A percentile compares a stretch with the other conserved stretches of the same genome.
Evolutionary conservation across 495 filamentous ascomycete species (phyloP).

Genomic region (Umbilicaria muhlenbergii): DNA sequence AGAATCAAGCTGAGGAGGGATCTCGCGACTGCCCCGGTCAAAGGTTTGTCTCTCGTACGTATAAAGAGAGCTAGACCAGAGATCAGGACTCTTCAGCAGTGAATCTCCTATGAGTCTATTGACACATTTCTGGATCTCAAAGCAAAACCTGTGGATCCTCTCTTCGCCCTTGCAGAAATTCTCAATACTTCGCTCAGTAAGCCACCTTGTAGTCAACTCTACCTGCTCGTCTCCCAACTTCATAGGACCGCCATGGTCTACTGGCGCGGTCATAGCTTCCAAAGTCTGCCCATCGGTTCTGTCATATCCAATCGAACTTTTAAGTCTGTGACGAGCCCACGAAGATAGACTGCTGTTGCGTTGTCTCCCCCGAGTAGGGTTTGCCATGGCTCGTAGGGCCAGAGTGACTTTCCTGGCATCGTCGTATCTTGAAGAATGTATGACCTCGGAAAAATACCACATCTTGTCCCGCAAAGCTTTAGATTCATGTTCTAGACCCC

Average conservation of each 20-base stretch:
- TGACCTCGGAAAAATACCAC: slow-evolving; percentile 97
- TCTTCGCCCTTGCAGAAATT: slow-evolving; percentile 96
- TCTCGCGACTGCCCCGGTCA: slow-evolving; percentile 30
- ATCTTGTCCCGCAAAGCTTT: slow-evolving; percentile 78
- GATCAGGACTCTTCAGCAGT: slow-evolving; percentile 70
- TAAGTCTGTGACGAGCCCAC: slow-evolving; percentile 13
- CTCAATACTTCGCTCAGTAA: slow-evolving; percentile 66
- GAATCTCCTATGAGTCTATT: slow-evolving; percentile 76
- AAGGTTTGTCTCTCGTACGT: slow-evolving; percentile 60
- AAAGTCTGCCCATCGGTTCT: slow-evolving; percentile 68
- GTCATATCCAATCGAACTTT: slow-evolving; percentile 7
- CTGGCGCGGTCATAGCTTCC: slow-evolving; percentile 68
- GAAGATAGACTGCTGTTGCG: slow-evolving; percentile 21
- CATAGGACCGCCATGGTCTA: slow-evolving; percentile 77
- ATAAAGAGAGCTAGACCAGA: slow-evolving; percentile 88
- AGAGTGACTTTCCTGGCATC: slow-evolving; percentile 74
- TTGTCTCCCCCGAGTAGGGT: slow-evolving; percentile 26
- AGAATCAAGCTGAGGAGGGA: too few relatives aligned
- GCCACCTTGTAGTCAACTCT: slow-evolving; percentile 71
- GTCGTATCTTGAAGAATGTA: slow-evolving; percentile 79
- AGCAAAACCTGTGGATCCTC: slow-evolving; percentile 83
- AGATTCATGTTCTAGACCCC: background rate
- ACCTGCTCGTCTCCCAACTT: slow-evolving; percentile 96
- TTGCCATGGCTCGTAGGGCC: slow-evolving; percentile 81
- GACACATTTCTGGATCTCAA: slow-evolving; percentile 78